Base-by-base conservation (phyloP, 257 asterid genomes). In the Handroanthus guayacan region DNA sequence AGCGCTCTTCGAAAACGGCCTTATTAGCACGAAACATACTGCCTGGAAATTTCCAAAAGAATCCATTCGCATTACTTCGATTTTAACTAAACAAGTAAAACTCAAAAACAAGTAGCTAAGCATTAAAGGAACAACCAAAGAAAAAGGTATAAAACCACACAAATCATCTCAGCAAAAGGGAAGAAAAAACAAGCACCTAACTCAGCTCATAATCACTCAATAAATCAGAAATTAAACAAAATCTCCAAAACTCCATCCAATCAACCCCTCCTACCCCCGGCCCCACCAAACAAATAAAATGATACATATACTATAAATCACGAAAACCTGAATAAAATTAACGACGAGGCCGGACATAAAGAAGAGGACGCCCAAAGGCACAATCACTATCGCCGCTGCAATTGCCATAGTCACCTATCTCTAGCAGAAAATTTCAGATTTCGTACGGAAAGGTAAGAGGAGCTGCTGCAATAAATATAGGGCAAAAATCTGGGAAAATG, bases 341-440 rank as follows among this genome's bases (percentile, higher is more conserved):
- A 87, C 74, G 76, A 88, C 80, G 82, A 92, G 89, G 64, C 99
- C 99, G n/a, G 97, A 91, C 13, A 88, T 66, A 88, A 95, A 89
- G 87, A 95, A 95, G 76, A 95, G 89, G 73, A 95, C 75, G 41
- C 94, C 96, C 89, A 95, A 77, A 2, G 96, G 98, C 70, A 92
- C 84, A 78, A 95, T 71, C 63, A 92, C 87, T 80, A 84, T 82
- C 61, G 96, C 98, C 77, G 95, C 95, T 61, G 92, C 89, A 72
- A 86, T 77, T 71, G 85, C 84, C 90, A 88, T 87, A 65, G 41
- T 20, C 47, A 60, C 60, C 60, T 55, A 66, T 54, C 50, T 11
- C 11, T 66, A 60, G 47, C 63, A 50, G 55, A 79, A 58, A 67
- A 67, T 25, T 1, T 6, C 45, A 37, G 68, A 16, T 45, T 43